Evolutionary conservation across 805 yeast genomes (phyloP), one percentile per base, ranked within the genome.

Genomic region (Kodamaea hsintzibuensis): DNA sequence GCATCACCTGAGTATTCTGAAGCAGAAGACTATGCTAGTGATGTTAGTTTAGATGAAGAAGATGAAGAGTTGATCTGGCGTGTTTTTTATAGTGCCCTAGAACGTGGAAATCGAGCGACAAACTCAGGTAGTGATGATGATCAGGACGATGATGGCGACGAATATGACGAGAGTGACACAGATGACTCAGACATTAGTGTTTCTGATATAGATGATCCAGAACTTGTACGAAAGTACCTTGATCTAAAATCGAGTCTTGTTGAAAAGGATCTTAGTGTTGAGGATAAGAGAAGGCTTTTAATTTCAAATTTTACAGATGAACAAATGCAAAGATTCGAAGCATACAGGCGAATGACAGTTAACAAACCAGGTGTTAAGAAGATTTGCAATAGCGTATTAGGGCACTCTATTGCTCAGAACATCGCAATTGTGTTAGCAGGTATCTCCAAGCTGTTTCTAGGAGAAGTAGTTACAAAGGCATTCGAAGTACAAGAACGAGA

Each of bases 311-410:
- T 93, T 66, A 87, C 88, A 58, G 82, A 82, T n/a, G 89, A 85
- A 27, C 98, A 93, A 65, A 85, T 89, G 85, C 85, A 86, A 54
- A 72, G 97, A 50, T 93, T 91, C 68, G 97, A 91, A 66, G 88
- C 88, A 18, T 91, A 85, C 69, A 80, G 97, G 59, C 77, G 98
- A 60, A 86, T 96, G 42, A 73, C 73, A 2, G 65, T 76, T 10
- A 76, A 75, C 57, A 84, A 87, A 56, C 81, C 85, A 2, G 89
- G 92, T 2, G 88, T 93, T 8, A 89, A 88, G 68, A 89, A 88
- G 66, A 74, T 91, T 19, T 92, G 96, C 10, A 85, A 87, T 60
- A 82, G 88, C 25, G 87, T 88, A 0, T 74, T 90, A 48, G 91
- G 91, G 43, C 96, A 91, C 66, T 83, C 86, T 46, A 84, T 91